Base-by-base conservation (phyloP, 2,329 filamentous ascomycete genomes). In the Diplodia mutila region DNA sequence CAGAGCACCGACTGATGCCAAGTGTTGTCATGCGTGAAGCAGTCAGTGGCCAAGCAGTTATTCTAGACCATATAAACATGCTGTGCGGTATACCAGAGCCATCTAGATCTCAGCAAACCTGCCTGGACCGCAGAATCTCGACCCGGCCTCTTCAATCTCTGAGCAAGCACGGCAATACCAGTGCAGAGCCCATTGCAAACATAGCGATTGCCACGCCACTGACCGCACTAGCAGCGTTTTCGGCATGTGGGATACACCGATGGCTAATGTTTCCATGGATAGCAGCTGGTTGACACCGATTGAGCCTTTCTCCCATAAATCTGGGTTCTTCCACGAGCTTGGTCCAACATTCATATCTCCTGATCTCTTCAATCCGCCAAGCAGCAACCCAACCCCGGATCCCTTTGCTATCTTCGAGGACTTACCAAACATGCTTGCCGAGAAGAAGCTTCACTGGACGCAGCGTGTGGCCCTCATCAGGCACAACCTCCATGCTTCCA, bases 391-490 rank as follows among this genome's bases (percentile, higher is more conserved):
- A 48, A 8, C 8, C 42, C 12, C 42, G n/a, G 53, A 48, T 8
- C 52, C 39, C 21, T 51, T 37, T n/a, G 25, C 29, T 7, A 27
- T 51, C 27, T 34, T 66, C 32, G 53, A 66, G 48, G 23, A 59
- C 11, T 16, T 59, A 23, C 39, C 65, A 46, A 53, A 25, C 21
- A 67, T 67, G 65, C 46, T 61, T n/a, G 12, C 55, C 23, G 54
- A 67, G 25, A 67, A 78, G 57, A 77, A 76, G 66, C 75, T 83
- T 32, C 80, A 82, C 67, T 83, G 81, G 81, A 81, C 76, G 21
- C 81, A 83, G 72, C 77, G 80, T 7, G 73, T 83, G 53, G 81
- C 81, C 8, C 74, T 83, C 0, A 76, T 83, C 37, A 73, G 80
- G 55, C 81, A 83, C 69, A 83, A 81, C 48, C 76, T 83, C 37